These are phyloP conservation scores for Dendrocalamus latiflorus DNA, from an alignment of 202 grass and related monocot genomes.

Conservation along the genomic window DNA sequence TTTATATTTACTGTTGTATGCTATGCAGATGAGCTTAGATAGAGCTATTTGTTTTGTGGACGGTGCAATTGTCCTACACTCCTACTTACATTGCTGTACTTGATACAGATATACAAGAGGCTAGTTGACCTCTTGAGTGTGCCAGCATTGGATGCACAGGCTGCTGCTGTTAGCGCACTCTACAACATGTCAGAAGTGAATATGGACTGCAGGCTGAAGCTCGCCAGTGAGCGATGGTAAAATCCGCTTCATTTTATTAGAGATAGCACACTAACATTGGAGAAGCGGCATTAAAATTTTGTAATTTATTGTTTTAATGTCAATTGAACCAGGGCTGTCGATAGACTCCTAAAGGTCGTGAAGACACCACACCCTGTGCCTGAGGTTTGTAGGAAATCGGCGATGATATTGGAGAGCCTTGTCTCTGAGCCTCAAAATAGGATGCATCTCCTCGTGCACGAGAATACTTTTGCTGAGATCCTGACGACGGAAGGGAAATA, in stretches of 20 bases:
- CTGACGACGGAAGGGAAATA: conserved; percentile 75
- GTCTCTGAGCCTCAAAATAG: too few species aligned
- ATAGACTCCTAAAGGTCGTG: conserved; percentile 88
- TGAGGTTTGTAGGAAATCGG: conserved; percentile 79
- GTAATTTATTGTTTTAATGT: conserved; percentile 5
- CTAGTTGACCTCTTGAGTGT: too few species aligned
- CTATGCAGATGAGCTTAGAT: too few species aligned
- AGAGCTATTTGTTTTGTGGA: too few species aligned
- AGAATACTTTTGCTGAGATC: conserved; percentile 90
- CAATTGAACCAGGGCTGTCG: conserved; percentile 70
- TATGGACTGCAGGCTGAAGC: conserved; percentile 82
- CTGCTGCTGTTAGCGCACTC: conserved; percentile 83
- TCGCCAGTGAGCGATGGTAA: conserved; percentile 91
- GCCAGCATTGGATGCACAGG: conserved; percentile 84
- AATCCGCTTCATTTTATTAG: background rate
- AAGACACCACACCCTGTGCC: conserved; percentile 71
- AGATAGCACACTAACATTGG: background rate
- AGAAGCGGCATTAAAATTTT: background rate
- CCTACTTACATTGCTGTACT: too few species aligned
- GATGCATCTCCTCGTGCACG: too few species aligned
- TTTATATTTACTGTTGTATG: too few species aligned
- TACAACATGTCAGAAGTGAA: conserved; percentile 96
- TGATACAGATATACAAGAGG: too few species aligned
- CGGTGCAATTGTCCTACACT: too few species aligned
- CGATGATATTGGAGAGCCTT: too few species aligned